Conservation (phyloP, 345 rosid species). For the Streptanthus diversifolius region DNA sequence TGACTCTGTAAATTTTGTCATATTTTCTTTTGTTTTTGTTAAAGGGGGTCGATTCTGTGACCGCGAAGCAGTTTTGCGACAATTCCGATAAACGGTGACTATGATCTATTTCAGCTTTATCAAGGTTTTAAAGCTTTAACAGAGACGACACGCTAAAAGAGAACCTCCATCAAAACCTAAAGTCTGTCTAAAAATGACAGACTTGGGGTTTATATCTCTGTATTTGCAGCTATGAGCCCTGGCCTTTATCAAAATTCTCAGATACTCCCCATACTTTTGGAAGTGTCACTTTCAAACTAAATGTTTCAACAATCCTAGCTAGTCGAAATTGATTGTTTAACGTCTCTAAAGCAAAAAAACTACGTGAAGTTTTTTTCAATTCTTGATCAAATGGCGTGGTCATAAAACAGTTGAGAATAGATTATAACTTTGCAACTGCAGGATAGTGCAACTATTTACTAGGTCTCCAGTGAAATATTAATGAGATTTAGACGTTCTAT, state of each 20-base stretch:
- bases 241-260: background rate
- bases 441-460: background rate
- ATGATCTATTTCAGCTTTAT: background rate
- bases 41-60: no score
- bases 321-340: background rate
- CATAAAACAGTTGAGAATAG: background rate
- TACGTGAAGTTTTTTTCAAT: background rate
- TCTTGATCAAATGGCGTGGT: background rate
- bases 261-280: background rate
- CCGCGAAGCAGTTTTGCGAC: no score
- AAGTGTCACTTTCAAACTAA: background rate
- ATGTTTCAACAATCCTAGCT: background rate
- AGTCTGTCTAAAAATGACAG: background rate
- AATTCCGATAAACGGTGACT: background rate
- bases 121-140: background rate
- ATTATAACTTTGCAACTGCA: background rate
- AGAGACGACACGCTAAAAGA: background rate
- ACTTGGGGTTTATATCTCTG: background rate
- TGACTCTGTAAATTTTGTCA: no score
- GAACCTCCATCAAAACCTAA: background rate
- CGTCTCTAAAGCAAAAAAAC: background rate
- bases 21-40: no score
- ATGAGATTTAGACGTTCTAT: background rate
- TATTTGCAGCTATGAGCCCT: background rate
- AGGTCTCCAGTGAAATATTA: background rate